Evolutionary conservation across 768 basidiomycete genomes (phyloP).

Genomic region (Russula sp.): DNA sequence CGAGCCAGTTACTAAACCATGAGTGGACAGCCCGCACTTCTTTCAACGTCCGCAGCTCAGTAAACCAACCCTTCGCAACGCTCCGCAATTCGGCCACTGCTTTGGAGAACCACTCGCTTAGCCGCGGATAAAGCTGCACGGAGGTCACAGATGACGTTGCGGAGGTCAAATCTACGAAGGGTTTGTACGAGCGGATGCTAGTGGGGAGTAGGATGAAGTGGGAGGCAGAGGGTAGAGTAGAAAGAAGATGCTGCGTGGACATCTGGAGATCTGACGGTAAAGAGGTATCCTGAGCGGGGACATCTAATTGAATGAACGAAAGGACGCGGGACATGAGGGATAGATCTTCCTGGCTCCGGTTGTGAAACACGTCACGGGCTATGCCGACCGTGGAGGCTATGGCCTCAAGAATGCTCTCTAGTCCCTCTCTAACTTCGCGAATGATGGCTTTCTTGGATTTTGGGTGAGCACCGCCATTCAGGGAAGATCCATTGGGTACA

Average conservation of each 20-base stretch:
- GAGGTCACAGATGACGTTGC: conserved; percentile 45
- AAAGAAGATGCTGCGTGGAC: conserved; percentile 60
- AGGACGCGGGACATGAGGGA: conserved; percentile 54
- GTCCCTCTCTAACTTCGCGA: conserved; percentile 47
- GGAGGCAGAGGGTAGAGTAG: conserved; percentile 71
- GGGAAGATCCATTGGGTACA: conserved; percentile 6
- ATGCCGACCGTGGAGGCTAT: conserved; percentile 53
- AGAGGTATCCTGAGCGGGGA: conserved; percentile 21
- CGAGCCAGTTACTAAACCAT: conserved; percentile 42
- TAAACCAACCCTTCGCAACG: conserved; percentile 50
- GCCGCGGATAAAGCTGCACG: conserved; percentile 36
- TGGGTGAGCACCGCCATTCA: conserved; percentile 9
- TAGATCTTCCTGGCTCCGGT: conserved; percentile 25
- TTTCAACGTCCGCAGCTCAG: conserved; percentile 47
- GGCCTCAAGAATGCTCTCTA: conserved; percentile 44
- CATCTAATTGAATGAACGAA: conserved; percentile 53
- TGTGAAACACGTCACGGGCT: conserved; percentile 51
- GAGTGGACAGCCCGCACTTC: conserved; percentile 68
- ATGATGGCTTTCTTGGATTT: conserved; percentile 32
- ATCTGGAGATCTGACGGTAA: conserved; percentile 50
- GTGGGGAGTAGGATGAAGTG: conserved; percentile 73
- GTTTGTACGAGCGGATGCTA: conserved; percentile 69
- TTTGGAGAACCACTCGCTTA: conserved; percentile 58
- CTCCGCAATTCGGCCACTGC: conserved; percentile 40
- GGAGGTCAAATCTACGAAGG: conserved; percentile 70